Evolutionary conservation across 2,329 filamentous ascomycete species (phyloP).

Genomic region (Colletotrichum eremochloae): DNA sequence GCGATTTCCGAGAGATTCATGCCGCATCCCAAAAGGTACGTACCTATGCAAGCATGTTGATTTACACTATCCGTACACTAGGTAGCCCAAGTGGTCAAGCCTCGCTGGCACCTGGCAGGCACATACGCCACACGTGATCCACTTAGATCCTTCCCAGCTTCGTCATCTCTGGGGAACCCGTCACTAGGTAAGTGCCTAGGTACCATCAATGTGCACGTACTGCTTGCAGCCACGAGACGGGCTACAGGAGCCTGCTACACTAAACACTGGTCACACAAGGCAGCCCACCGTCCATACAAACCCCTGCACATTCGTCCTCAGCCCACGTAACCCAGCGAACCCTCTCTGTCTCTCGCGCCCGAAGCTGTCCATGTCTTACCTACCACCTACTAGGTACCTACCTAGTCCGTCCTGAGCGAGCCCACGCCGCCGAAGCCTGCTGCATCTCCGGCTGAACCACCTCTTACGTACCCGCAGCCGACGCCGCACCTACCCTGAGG

Average conservation of each 20-base stretch:
- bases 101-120: slow-evolving; percentile 10
- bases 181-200: background rate
- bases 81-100: background rate
- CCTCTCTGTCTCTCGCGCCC: background rate
- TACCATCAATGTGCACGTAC: background rate
- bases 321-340: slow-evolving; percentile 37
- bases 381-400: background rate
- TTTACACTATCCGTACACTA: background rate
- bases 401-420: slow-evolving; percentile 12
- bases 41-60: background rate
- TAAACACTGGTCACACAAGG: slow-evolving; percentile 12
- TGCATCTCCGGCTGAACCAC: slow-evolving; percentile 38
- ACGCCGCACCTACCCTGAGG: slow-evolving; percentile 26
- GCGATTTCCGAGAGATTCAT: slow-evolving; percentile 3
- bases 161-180: slow-evolving; percentile 38
- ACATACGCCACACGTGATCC: slow-evolving; percentile 19
- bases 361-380: slow-evolving; percentile 14
- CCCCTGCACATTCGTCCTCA: slow-evolving; percentile 35
- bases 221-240: too few species aligned
- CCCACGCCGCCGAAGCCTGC: slow-evolving; percentile 19
- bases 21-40: background rate
- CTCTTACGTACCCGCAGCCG: slow-evolving; percentile 13
- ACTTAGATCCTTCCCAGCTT: slow-evolving; percentile 14
- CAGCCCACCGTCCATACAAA: slow-evolving; percentile 14
- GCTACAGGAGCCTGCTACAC: background rate